Evolutionary conservation across 2,329 filamentous ascomycete species (phyloP).

Genomic region (Chrysoporthe puriensis): DNA sequence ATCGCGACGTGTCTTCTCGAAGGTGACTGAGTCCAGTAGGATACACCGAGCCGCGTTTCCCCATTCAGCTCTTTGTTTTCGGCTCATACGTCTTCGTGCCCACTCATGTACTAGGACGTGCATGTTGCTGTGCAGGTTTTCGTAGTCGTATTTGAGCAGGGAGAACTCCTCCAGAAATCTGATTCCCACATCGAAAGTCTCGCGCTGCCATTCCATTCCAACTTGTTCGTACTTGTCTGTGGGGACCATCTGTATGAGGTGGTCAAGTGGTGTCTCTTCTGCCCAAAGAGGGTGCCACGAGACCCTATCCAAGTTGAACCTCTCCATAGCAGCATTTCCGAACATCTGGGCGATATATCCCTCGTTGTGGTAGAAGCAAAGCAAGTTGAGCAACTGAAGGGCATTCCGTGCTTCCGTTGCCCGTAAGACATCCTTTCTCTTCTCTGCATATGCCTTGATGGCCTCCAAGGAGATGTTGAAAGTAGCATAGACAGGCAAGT

Average conservation of each 20-base stretch:
- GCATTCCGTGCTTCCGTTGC: slow-evolving; percentile 31
- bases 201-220: background rate
- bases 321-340: slow-evolving; percentile 23
- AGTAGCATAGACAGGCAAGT: slow-evolving; percentile 32
- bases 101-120: slow-evolving; percentile 34
- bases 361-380: slow-evolving; percentile 38
- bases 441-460: slow-evolving; percentile 27
- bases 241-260: no score
- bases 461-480: slow-evolving; percentile 35
- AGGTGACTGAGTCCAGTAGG: slow-evolving; percentile 15
- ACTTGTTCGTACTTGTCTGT: background rate
- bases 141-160: slow-evolving; percentile 28
- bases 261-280: no score
- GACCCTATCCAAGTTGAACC: background rate
- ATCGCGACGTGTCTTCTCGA: background rate
- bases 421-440: background rate
- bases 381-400: slow-evolving; percentile 33
- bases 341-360: slow-evolving; percentile 29
- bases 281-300: no score
- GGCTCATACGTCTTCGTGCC: slow-evolving; percentile 29
- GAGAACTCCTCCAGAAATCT: slow-evolving; percentile 29
- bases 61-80: background rate
- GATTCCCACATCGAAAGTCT: background rate
- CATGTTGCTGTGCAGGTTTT: slow-evolving; percentile 28
- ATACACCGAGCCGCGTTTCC: slow-evolving; percentile 7